Evolutionary conservation across 306 rosid genomes (phyloP), one percentile per base, ranked within the genome.

Genomic region (Prunus fruticosa): DNA sequence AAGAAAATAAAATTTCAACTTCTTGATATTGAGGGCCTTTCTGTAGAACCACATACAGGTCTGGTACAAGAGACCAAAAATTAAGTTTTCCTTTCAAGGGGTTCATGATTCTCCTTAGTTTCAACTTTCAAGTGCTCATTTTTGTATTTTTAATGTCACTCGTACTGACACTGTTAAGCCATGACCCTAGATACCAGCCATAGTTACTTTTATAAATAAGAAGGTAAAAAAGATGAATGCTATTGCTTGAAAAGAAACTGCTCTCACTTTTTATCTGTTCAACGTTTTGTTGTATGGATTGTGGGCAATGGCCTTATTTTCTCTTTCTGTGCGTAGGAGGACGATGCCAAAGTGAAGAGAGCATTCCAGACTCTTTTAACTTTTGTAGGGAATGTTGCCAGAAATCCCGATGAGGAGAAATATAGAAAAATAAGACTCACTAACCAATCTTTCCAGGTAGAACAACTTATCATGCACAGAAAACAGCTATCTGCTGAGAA

Each of bases 331-430:
- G 15, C 8, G 52, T 81, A 95, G 99, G 97, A 90, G 61, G 92
- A 90, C 52, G 97, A 85, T 78, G 89, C 91, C 61, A 90, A 78
- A 81, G 97, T 92, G 47, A 89, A 84, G 89, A 91, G 67, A 84
- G 97, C 97, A 34, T 92, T 95, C 82, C 96, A 92, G 83, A 92
- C 97, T 58, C 97, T 92, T 77, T 79, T 92, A 28, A 91, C 93
- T 25, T 95, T 89, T 60, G 84, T 95, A 28, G 93, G 93, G 61
- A 95, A 95, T 79, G 97, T 95, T 49, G 97, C 76, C 68, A 88
- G 81, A 82, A 89, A 75, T 84, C 96, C 97, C 0, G 84, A 86
- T 34, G 97, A 95, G 88, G 99, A 95, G 82, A 95, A 95, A 76
- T 95, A 88, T 86, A 89, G 97, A 82, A 95, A 87, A 78, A 91